Conservation (phyloP, 2,329 filamentous ascomycete species). For the Ophiocordyceps robertsii region DNA sequence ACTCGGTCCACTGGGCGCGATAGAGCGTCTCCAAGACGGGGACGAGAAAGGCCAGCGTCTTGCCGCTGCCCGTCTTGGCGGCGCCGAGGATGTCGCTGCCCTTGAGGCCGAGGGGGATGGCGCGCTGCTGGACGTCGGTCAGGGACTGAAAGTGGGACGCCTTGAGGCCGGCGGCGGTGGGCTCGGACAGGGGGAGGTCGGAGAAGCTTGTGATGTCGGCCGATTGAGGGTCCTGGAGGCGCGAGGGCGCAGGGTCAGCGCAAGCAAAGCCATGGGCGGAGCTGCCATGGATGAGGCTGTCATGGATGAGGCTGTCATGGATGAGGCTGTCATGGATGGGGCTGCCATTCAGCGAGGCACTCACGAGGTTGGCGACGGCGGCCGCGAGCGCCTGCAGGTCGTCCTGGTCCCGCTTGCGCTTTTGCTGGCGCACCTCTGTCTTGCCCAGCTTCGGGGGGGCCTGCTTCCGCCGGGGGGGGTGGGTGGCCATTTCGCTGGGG, state of each 20-base stretch:
- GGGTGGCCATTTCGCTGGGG: constrained; percentile 14
- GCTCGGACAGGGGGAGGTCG: constrained; percentile 72
- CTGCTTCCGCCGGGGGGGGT: constrained; percentile 9
- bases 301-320: too few species aligned
- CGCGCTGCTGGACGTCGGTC: constrained; percentile 82
- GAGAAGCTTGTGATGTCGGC: constrained; percentile 55
- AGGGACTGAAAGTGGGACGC: constrained; percentile 79
- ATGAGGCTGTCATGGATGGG: too few species aligned
- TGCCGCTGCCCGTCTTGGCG: constrained; percentile 90
- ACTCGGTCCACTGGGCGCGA: constrained; percentile 75
- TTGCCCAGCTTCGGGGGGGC: constrained; percentile 15
- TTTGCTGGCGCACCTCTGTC: constrained; percentile 20
- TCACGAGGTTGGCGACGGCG: constrained; percentile 20
- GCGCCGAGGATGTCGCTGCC: constrained; percentile 82
- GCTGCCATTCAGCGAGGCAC: background rate
- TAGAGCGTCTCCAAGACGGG: constrained; percentile 90
- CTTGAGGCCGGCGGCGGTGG: constrained; percentile 67
- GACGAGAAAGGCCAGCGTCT: constrained; percentile 85
- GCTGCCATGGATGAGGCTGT: too few species aligned
- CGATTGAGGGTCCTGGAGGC: constrained; percentile 42
- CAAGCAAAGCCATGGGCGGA: background rate
- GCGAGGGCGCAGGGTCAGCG: background rate
- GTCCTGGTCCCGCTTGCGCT: constrained; percentile 24
- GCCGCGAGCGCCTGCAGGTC: constrained; percentile 19
- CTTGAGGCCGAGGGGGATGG: constrained; percentile 78